A percentile compares a stretch with the other conserved stretches of the same genome.
Conservation (phyloP, 352 stramenopile genomes). For the Saprolegnia parasitica region DNA sequence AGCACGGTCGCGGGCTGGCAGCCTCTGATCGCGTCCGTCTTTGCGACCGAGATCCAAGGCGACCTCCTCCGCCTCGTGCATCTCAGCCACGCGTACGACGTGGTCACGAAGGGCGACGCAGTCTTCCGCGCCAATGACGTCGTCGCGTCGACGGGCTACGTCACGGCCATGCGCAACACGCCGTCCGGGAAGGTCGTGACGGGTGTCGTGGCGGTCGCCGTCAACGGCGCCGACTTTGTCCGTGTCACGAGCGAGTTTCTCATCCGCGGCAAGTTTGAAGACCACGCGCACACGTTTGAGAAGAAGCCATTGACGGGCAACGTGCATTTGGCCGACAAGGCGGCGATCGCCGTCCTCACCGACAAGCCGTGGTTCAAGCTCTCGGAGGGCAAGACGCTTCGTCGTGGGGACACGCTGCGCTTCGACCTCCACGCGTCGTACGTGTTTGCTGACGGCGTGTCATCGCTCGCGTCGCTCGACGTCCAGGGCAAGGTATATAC, state of each 20-base stretch:
- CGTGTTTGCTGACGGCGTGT: conserved; percentile 44
- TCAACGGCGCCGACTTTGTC: conserved; percentile 52
- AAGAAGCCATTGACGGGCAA: conserved; percentile 40
- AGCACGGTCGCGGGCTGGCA: conserved; percentile 76
- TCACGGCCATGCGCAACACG: conserved; percentile 70
- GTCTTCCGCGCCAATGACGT: conserved; percentile 64
- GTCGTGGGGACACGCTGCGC: conserved; percentile 44
- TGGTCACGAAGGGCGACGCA: conserved; percentile 33
- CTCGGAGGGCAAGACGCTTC: conserved; percentile 23
- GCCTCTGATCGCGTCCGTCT: conserved; percentile 76
- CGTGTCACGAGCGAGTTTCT: conserved; percentile 81
- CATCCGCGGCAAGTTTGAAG: conserved; percentile 69
- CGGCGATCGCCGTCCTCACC: conserved; percentile 43
- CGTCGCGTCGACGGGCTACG: conserved; percentile 63
- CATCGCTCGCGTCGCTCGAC: conserved; percentile 40
- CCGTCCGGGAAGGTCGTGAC: conserved; percentile 76
- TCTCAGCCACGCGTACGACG: conserved; percentile 79
- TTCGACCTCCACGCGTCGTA: conserved; percentile 55
- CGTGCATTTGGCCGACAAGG: conserved; percentile 29
- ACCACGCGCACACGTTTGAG: conserved; percentile 74
- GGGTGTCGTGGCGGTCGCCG: conserved; percentile 60
- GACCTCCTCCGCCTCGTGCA: conserved; percentile 82
- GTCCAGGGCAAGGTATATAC: conserved; percentile 33
- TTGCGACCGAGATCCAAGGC: conserved; percentile 72
- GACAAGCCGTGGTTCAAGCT: conserved; percentile 63